Evolutionary conservation across 805 yeast species (phyloP), one percentile per base, ranked within the genome.

Genomic region (Isabelozyma rhagii): DNA sequence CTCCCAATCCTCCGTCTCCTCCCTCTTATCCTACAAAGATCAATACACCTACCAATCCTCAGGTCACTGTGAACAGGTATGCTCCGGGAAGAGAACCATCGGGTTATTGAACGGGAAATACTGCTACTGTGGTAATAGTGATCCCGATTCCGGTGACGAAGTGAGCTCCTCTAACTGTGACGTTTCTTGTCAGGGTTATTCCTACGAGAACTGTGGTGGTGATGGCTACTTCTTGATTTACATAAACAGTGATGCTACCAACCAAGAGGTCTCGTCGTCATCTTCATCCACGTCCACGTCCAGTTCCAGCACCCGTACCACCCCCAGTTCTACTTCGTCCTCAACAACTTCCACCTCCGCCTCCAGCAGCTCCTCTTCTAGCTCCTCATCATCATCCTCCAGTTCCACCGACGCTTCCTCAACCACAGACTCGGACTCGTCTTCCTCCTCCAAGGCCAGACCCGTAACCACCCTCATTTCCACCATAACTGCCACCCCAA

Each of bases 31-130:
- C n/a, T 62, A 58, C 48, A 63, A 71, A 52, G 88, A 85, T 29
- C 58, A 74, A 3, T 80, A 79, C 62, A 68, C 64, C 1, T 85
- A 69, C 61, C 92, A 87, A 67, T 77, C 90, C 8, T 77, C 82
- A 14, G 71, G 78, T 7, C 69, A 80, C 59, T 86, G 94, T 64
- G 69, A 74, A 50, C 55, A 59, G 7, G 69, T 72, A 53, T 85
- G 97, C 67, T 48, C 61, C 47, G 77, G 78, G 8, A 70, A 66
- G 21, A 58, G 55, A 36, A 66, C 72, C 28, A 68, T 67, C 9
- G 78, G 73, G 3, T 57, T 71, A 17, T 56, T 64, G 39, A 55
- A 62, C 45, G 79, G 79, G 0, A 59, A 62, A 41, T 54, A 59
- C 43, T 74, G 79, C 50, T 74, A 67, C 58, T 74, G 79, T 55